A percentile compares a stretch with the other conserved stretches of the same genome.
Conservation (phyloP, 2,329 filamentous ascomycete genomes). For the Cordyceps farinosa region DNA sequence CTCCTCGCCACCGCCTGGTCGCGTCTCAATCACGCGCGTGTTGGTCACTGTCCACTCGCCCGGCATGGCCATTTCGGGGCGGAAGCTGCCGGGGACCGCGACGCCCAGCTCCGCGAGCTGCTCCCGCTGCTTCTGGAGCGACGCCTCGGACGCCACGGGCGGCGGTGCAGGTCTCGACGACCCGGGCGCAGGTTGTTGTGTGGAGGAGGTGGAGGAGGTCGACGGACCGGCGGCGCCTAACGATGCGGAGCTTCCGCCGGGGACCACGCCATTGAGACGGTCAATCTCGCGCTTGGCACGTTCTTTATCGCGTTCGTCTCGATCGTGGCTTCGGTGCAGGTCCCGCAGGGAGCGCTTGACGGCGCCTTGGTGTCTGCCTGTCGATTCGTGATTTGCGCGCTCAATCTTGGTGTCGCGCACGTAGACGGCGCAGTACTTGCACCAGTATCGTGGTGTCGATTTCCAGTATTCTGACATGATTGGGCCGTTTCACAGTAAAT, state of each 20-base stretch:
- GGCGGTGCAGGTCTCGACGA: conserved; percentile 17
- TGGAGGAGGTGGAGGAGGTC: neutral
- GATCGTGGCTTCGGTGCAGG: conserved; percentile 79
- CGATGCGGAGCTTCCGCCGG: conserved; percentile 38
- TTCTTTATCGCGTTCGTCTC: conserved; percentile 75
- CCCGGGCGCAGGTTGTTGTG: conserved; percentile 12
- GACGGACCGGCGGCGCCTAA: conserved; percentile 21
- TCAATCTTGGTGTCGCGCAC: conserved; percentile 92
- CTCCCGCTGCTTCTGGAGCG: conserved; percentile 78
- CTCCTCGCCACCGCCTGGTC: conserved; percentile 36
- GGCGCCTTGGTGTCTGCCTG: conserved; percentile 75
- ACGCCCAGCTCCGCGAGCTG: conserved; percentile 87
- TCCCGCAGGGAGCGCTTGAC: conserved; percentile 88
- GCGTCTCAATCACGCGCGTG: conserved; percentile 54
- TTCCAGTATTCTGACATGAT: conserved; percentile 98
- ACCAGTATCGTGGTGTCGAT: conserved; percentile 96
- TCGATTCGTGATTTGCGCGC: conserved; percentile 83
- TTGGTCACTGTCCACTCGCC: conserved; percentile 81
- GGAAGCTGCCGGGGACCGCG: conserved; percentile 72
- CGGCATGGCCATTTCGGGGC: conserved; percentile 78
- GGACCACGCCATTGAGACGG: conserved; percentile 73
- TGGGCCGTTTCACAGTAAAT: neutral
- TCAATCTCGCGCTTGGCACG: conserved; percentile 81
- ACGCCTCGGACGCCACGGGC: conserved; percentile 48
- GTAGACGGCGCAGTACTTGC: conserved; percentile 89